Percentiles rank a stretch among this genome's conserved stretches.
These are phyloP conservation scores for Thielaviopsis populi DNA, from an alignment of 2,329 filamentous ascomycete genomes.

Conservation along the genomic window DNA sequence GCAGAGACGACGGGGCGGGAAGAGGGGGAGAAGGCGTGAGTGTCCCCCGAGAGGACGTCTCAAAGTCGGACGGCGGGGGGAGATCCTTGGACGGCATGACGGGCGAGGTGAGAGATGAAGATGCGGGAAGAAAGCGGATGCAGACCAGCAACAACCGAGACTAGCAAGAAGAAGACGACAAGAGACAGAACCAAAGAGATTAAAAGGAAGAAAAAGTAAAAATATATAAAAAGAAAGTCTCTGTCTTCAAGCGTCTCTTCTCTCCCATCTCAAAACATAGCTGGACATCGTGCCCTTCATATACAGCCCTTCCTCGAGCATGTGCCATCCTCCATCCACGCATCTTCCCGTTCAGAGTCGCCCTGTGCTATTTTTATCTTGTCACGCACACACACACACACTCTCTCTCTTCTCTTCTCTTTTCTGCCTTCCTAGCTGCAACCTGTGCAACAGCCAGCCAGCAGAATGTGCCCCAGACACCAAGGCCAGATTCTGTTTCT, in stretches of 20 bases:
- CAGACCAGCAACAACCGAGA: constrained; percentile 6
- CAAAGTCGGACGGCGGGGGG: constrained; percentile 32
- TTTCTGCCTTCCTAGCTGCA: not conserved
- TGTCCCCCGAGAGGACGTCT: constrained; percentile 29
- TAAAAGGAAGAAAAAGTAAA: not conserved
- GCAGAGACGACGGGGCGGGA: constrained; percentile 22
- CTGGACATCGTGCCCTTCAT: constrained; percentile 4
- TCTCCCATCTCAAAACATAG: not conserved
- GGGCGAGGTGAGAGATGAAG: not conserved
- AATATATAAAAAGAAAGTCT: not conserved
- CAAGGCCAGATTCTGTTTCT: no score
- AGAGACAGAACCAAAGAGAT: constrained; percentile 1
- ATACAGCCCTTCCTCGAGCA: not conserved
- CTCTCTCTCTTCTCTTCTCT: not conserved
- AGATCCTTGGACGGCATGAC: constrained; percentile 25
- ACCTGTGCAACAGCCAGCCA: not conserved
- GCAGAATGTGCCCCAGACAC: not conserved
- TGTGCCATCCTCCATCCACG: not conserved
- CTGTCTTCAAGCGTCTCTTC: not conserved
- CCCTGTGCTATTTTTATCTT: constrained; percentile 1
- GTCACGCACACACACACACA: no score
- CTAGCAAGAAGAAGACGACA: not conserved
- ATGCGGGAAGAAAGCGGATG: not conserved
- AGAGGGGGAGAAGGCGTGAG: constrained; percentile 21
- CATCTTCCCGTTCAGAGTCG: not conserved